Evolutionary conservation across 495 filamentous ascomycete genomes (phyloP).

Genomic region (Penicillium samsonianum): DNA sequence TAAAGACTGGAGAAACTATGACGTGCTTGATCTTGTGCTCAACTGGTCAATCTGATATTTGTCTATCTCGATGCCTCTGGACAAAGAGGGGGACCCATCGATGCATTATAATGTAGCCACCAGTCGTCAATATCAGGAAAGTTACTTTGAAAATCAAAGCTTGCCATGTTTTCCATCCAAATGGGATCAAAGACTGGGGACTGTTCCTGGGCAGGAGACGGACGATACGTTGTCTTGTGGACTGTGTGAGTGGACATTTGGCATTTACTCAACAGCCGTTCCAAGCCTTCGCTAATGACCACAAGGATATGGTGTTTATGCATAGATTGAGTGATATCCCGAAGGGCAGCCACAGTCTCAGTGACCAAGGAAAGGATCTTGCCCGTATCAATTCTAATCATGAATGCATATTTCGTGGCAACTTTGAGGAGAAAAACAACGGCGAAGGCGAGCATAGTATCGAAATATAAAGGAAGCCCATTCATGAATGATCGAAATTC

Average conservation of each 20-base stretch:
- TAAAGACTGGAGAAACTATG: slow-evolving; percentile 35
- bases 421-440: slow-evolving; percentile 40
- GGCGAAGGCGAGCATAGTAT: slow-evolving; percentile 42
- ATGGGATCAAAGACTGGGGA: slow-evolving; percentile 20
- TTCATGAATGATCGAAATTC: slow-evolving; percentile 36
- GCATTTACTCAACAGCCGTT: slow-evolving; percentile 25
- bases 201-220: slow-evolving; percentile 18
- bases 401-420: slow-evolving; percentile 27
- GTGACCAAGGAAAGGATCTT: slow-evolving; percentile 31
- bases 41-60: slow-evolving; percentile 22
- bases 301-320: slow-evolving; percentile 33
- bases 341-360: slow-evolving; percentile 28
- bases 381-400: slow-evolving; percentile 29
- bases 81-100: slow-evolving; percentile 13
- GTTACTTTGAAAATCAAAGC: slow-evolving; percentile 35
- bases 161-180: slow-evolving; percentile 38
- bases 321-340: slow-evolving; percentile 30
- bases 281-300: slow-evolving; percentile 28
- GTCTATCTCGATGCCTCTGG: slow-evolving; percentile 2
- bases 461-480: slow-evolving; percentile 37
- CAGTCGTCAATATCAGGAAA: slow-evolving; percentile 31
- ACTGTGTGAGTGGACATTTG: slow-evolving; percentile 14
- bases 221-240: slow-evolving; percentile 13
- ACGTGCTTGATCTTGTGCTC: slow-evolving; percentile 37
- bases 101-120: slow-evolving; percentile 27